Evolutionary conservation across 768 basidiomycete genomes (phyloP).

Genomic region (Lentinula edodes): DNA sequence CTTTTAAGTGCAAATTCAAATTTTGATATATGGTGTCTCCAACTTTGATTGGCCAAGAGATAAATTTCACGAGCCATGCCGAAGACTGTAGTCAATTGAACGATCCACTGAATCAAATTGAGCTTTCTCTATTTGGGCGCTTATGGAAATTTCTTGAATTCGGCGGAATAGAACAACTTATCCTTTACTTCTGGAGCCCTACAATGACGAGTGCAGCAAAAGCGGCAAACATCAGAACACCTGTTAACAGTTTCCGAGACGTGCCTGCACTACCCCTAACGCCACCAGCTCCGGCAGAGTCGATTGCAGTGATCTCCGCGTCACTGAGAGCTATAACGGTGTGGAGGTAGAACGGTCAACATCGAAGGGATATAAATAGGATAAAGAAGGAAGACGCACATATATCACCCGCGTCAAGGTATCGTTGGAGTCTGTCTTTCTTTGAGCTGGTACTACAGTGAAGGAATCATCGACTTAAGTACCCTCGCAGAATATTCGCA

Average conservation of each 20-base stretch:
- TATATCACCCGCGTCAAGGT: slow-evolving; percentile 63
- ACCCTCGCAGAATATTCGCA: background rate
- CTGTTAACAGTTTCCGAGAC: background rate
- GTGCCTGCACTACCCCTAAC: background rate
- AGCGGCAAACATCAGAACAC: background rate
- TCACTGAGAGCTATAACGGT: slow-evolving; percentile 36
- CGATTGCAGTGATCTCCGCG: slow-evolving; percentile 50
- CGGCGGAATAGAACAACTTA: too few relatives aligned
- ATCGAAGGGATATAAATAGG: background rate
- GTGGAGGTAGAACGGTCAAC: too few relatives aligned
- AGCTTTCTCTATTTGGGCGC: background rate
- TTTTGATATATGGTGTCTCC: too few relatives aligned
- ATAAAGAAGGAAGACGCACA: slow-evolving; percentile 25
- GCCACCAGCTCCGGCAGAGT: slow-evolving; percentile 42
- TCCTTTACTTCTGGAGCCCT: background rate
- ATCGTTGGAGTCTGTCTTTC: slow-evolving; percentile 58
- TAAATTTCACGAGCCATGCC: too few relatives aligned
- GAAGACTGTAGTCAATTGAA: too few relatives aligned
- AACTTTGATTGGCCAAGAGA: too few relatives aligned
- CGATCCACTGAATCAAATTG: too few relatives aligned
- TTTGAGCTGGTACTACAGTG: slow-evolving; percentile 55
- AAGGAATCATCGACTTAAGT: background rate
- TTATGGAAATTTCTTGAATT: background rate
- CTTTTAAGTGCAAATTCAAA: too few relatives aligned
- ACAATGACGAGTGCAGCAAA: background rate